phyloP scores from a whole-genome alignment of 2,329 filamentous ascomycete genomes.

The Xylariaceae sp. region DNA sequence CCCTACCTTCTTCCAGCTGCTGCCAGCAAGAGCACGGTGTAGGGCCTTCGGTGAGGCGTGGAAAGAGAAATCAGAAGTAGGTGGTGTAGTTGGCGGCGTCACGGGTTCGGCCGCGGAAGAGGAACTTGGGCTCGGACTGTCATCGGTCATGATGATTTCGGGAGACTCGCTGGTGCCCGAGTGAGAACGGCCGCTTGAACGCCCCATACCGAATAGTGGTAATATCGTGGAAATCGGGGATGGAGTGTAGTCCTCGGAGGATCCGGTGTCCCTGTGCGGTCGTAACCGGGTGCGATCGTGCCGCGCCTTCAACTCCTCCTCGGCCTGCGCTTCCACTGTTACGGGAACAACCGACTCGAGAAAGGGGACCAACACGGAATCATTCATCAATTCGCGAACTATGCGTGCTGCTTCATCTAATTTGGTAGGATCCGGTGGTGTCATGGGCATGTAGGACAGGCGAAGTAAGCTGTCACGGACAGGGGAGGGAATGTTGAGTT shows the following conservation, averaged over 20 bases:
- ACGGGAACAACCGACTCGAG: constrained; percentile 59
- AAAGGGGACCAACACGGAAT: constrained; percentile 89
- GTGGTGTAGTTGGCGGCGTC: constrained; percentile 70
- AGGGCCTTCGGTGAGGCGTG: constrained; percentile 48
- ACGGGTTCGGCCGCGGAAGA: constrained; percentile 56
- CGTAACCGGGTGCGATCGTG: constrained; percentile 38
- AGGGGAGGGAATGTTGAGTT: constrained; percentile 83
- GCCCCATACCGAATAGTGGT: constrained; percentile 39
- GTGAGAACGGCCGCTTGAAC: constrained; percentile 37
- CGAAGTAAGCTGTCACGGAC: constrained; percentile 76
- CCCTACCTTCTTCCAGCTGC: constrained; percentile 61
- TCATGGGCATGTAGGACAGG: constrained; percentile 49
- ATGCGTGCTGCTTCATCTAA: constrained; percentile 80
- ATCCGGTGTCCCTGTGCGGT: constrained; percentile 33
- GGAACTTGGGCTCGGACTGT: constrained; percentile 58
- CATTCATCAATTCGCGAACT: constrained; percentile 95
- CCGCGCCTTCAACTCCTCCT: constrained; percentile 36
- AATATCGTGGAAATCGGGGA: constrained; percentile 43
- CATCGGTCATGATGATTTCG: constrained; percentile 55
- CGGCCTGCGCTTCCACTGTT: constrained; percentile 32
- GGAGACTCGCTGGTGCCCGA: constrained; percentile 43
- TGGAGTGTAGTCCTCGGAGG: constrained; percentile 36
- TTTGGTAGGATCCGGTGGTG: constrained; percentile 67
- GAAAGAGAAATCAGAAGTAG: constrained; percentile 53
- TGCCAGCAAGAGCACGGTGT: constrained; percentile 50